Percentiles rank a stretch among this genome's conserved stretches.
These are phyloP conservation scores for Nemania sp. DNA, from an alignment of 2,329 filamentous ascomycete species.

Conservation along the genomic window DNA sequence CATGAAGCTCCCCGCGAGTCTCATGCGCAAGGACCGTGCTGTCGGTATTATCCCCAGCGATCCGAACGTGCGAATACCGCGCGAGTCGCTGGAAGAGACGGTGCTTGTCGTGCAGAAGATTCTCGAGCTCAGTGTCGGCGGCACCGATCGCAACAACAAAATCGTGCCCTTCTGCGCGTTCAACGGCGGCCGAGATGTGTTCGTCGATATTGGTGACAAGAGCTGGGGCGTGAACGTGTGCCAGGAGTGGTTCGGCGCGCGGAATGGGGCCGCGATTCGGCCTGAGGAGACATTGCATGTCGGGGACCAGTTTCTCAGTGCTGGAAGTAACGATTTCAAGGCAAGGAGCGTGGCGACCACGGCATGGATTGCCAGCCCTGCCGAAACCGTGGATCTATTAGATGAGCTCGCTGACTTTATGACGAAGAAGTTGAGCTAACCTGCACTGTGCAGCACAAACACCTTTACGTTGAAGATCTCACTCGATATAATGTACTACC, in stretches of 20 bases:
- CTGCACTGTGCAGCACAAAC: background rate
- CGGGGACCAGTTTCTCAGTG: slow-evolving; percentile 94
- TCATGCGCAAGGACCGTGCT: slow-evolving; percentile 87
- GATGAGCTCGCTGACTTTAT: slow-evolving; percentile 74
- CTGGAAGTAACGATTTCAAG: slow-evolving; percentile 97
- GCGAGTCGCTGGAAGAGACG: slow-evolving; percentile 93
- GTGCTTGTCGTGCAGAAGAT: slow-evolving; percentile 93
- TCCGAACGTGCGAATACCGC: slow-evolving; percentile 68
- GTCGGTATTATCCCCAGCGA: slow-evolving; percentile 74
- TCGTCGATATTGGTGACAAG: slow-evolving; percentile 98
- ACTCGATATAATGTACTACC: too few species aligned
- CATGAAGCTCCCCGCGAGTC: slow-evolving; percentile 75
- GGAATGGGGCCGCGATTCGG: slow-evolving; percentile 50
- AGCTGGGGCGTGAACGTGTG: slow-evolving; percentile 92
- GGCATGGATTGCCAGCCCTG: slow-evolving; percentile 92
- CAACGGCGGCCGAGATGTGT: slow-evolving; percentile 96
- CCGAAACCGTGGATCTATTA: slow-evolving; percentile 85
- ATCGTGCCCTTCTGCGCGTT: slow-evolving; percentile 91
- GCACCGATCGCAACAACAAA: slow-evolving; percentile 33
- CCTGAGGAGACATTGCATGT: slow-evolving; percentile 87
- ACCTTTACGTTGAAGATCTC: too few species aligned
- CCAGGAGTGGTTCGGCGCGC: slow-evolving; percentile 82
- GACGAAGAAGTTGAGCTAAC: slow-evolving; percentile 46
- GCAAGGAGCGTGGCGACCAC: slow-evolving; percentile 89
- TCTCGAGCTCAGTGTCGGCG: slow-evolving; percentile 77